phyloP scores from a whole-genome alignment of 2,329 filamentous ascomycete genomes.

The Curvularia verruculosa region DNA sequence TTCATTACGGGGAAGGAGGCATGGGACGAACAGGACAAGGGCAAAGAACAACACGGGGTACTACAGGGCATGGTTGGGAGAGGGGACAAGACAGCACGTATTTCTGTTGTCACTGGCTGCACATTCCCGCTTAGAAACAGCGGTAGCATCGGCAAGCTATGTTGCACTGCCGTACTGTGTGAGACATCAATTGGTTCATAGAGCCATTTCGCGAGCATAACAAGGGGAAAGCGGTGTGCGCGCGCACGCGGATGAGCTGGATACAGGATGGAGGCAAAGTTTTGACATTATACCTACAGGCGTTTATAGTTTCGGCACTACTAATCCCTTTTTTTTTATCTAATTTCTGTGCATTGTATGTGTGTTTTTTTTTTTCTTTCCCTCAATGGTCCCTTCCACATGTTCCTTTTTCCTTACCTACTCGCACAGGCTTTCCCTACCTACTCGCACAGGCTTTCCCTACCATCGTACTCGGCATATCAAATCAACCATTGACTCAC shows the following conservation, averaged over 20 bases:
- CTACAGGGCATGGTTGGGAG: not conserved
- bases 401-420: not conserved
- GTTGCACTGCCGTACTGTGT: not conserved
- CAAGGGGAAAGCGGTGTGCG: not conserved
- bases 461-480: not conserved
- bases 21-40: not conserved
- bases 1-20: not conserved
- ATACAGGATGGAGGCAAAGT: not conserved
- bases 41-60: not conserved
- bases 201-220: not conserved
- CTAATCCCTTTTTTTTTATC: constrained; percentile 1
- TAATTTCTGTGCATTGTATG: not conserved
- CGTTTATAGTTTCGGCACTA: not conserved
- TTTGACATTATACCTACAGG: not conserved
- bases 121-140: not conserved
- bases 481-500: not conserved
- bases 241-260: not conserved
- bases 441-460: too few species aligned
- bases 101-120: not conserved
- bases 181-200: not conserved
- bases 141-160: not conserved
- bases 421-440: not conserved
- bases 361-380: not conserved
- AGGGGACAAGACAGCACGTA: not conserved
- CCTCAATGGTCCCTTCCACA: not conserved